Evolutionary conservation across 177 flowering plant genomes (phyloP).

Genomic region (Vitis hybrid): DNA sequence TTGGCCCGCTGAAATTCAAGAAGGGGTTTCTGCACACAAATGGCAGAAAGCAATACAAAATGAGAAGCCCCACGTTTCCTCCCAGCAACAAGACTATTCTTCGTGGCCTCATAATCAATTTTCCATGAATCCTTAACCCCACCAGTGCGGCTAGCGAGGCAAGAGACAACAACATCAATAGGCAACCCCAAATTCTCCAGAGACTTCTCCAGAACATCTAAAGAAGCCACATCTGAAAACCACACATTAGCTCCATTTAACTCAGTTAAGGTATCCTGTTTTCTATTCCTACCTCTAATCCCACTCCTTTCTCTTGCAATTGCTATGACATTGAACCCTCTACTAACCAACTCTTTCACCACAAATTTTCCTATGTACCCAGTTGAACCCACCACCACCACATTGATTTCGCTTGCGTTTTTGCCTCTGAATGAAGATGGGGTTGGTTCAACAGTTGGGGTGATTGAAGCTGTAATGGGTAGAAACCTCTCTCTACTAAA

Average conservation of each 20-base stretch:
- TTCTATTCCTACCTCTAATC: constrained; percentile 58
- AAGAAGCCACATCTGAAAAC: constrained; percentile 77
- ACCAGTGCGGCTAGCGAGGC: constrained; percentile 86
- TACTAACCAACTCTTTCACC: constrained; percentile 62
- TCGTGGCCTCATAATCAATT: constrained; percentile 91
- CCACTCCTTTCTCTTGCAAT: constrained; percentile 90
- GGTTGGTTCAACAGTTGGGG: constrained; percentile 27
- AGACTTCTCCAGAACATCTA: constrained; percentile 54
- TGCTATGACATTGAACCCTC: constrained; percentile 84
- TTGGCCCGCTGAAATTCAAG: constrained; percentile 92
- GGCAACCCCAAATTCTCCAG: constrained; percentile 45
- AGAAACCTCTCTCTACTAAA: constrained; percentile 24
- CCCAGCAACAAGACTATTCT: constrained; percentile 78
- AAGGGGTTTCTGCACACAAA: constrained; percentile 91
- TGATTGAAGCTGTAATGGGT: constrained; percentile 29
- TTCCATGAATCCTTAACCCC: constrained; percentile 92
- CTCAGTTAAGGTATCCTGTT: constrained; percentile 58
- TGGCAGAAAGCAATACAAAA: constrained; percentile 89
- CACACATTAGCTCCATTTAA: constrained; percentile 73
- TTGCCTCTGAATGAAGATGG: constrained; percentile 56
- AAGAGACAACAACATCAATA: constrained; percentile 85
- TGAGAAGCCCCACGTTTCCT: constrained; percentile 70
- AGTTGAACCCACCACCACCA: constrained; percentile 90
- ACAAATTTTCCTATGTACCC: constrained; percentile 95
- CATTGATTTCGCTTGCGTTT: constrained; percentile 65